Evolutionary conservation across 192 early-diverging fungal genomes (phyloP), one percentile per base, ranked within the genome.

Genomic region (Backusella macrospora): DNA sequence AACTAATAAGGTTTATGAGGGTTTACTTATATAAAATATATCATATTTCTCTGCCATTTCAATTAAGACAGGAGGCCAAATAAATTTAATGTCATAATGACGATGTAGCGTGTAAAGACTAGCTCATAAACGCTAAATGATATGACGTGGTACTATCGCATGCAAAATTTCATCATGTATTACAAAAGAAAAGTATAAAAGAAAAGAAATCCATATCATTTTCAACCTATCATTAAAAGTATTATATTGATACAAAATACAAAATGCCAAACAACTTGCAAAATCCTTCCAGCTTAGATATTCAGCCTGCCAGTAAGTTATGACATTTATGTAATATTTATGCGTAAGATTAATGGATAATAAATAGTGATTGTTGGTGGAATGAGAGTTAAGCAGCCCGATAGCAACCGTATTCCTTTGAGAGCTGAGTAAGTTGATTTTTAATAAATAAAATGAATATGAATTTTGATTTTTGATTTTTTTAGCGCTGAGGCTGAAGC

Each of bases 321-420:
- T 0, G 29, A 0, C 29, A 34, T 34, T 34, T 34, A 34, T 34
- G 29, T 34, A 34, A 34, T 34, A 34, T 34, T 34, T 34, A 34
- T 34, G 29, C 29, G 2, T 34, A 2, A 34, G 29, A 34, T 2
- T 34, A 34, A 34, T 34, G 2, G 2, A 34, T 34, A 34, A 34
- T 34, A 34, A 34, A 34, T 34, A 34, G 29, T 46, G 42, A 68
- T 47, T 8, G 67, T 68, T 7, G 67, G 67, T 47, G 67, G 67
- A 23, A 68, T 68, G 67, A 68, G 67, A 68, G 67, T 68, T 8
- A 68, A 47, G 44, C 67, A 68, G 6, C 67, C 67, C 29, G 67
- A 68, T 9, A 15, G 13, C 15, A 43, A 68, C 23, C 67, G 67
- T 47, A 47, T n/a, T 37, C 67, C 42, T 37, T 45, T 68, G 23